Base-by-base conservation (phyloP, 1,139 yeast species). In the Kodamaea plutei region DNA sequence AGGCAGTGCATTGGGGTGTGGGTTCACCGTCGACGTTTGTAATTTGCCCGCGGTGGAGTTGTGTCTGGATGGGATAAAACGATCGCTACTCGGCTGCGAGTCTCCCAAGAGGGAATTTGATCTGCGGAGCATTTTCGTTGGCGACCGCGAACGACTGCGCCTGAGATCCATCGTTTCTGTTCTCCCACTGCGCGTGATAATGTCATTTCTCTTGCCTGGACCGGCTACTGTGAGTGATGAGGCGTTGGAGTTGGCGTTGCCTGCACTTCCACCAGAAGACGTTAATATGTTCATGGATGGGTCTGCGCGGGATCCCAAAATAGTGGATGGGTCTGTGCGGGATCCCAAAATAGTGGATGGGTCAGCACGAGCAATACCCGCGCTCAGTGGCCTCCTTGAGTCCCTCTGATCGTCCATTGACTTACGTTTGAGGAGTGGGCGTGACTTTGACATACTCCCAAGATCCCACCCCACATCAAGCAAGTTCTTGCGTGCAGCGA, bases 1-100 rank as follows among this genome's bases (percentile, higher is more conserved):
- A 8, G 75, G 74, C 26, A 72, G 65, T 19, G 73, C 73, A 47
- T 65, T 65, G 4, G 73, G 73, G 34, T 55, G 68, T 8, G 73
- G 73, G 20, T 43, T 46, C 13, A 48, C 42, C 16, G 46, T 47
- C 16, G 53, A 47, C 6, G 67, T 53, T 21, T 60, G 54, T 25
- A 69, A 48, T 33, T 65, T 66, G 5, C 69, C 66, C 8, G 51
- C 39, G 3, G 65, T 58, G 3, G 70, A 56, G 42, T 67, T 66
- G 34, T 64, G 68, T 32, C 69, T 58, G 11, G 69, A 59, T 13
- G 75, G 75, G 35, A 69, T 69, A 39, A 69, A 69, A 32, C 75
- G 41, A 44, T 69, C 70, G 8, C 31, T 32, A 18, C 30, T 26
- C 2, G 28, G 52, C 22, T 44, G 55, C 17, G 36, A 37, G 23